Conservation (phyloP, 768 basidiomycete species). For the Boletus reticuloceps region DNA sequence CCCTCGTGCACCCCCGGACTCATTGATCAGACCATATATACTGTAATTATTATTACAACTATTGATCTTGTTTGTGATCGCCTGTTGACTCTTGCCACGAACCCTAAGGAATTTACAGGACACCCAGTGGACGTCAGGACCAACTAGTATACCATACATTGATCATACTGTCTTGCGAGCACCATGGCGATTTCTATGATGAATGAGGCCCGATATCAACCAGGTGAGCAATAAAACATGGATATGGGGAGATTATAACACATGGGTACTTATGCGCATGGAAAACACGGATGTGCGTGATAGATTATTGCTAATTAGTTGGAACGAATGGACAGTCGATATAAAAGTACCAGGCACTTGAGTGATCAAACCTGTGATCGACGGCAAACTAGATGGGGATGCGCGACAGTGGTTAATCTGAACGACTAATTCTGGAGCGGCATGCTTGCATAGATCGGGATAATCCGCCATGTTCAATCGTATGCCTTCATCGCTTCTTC, state of each 20-base stretch:
- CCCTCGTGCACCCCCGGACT: too few species aligned
- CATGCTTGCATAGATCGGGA: background rate
- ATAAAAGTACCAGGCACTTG: background rate
- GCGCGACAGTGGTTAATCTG: background rate
- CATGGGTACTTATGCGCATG: background rate
- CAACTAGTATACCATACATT: too few species aligned
- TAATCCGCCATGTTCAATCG: constrained; percentile 12
- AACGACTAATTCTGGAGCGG: background rate
- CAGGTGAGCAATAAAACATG: background rate
- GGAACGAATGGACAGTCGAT: background rate
- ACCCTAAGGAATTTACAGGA: too few species aligned
- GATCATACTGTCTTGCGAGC: too few species aligned
- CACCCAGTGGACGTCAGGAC: too few species aligned
- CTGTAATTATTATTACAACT: too few species aligned
- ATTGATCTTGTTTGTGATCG: too few species aligned
- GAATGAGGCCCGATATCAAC: too few species aligned
- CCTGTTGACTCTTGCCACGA: too few species aligned
- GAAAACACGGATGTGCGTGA: background rate
- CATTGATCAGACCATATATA: too few species aligned
- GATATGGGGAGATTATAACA: background rate
- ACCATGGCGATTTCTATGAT: too few species aligned
- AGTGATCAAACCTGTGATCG: background rate
- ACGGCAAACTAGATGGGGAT: background rate
- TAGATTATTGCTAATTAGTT: constrained; percentile 2
- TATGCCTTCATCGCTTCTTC: constrained; percentile 33